A percentile compares a stretch with the other conserved stretches of the same genome.
phyloP scores from a whole-genome alignment of 139 green algal genomes.

The Deuterostichococcus epilithicus region DNA sequence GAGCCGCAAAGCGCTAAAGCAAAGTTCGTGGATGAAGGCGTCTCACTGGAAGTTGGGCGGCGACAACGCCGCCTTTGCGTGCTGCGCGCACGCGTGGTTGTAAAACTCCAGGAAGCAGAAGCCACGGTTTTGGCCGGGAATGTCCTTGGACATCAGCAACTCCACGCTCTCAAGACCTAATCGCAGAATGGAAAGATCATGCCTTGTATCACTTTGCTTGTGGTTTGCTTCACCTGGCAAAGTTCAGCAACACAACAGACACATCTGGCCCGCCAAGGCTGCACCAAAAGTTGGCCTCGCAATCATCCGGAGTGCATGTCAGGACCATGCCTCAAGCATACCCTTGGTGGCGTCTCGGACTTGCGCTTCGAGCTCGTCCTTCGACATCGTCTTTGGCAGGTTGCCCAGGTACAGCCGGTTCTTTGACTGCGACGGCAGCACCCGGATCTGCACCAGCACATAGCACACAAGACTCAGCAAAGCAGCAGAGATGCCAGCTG shows the following conservation, averaged over 20 bases:
- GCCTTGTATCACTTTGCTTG: neutral
- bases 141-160: slow-evolving; percentile 59
- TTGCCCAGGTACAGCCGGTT: slow-evolving; percentile 85
- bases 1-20: no score
- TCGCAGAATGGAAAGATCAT: neutral
- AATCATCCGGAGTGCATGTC: neutral
- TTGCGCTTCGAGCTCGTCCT: slow-evolving; percentile 35
- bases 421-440: slow-evolving; percentile 68
- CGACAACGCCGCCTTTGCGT: slow-evolving; percentile 54
- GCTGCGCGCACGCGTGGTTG: slow-evolving; percentile 76
- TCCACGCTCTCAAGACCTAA: slow-evolving; percentile 57
- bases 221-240: neutral
- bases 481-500: neutral
- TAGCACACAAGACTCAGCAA: neutral
- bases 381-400: slow-evolving; percentile 65
- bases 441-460: slow-evolving; percentile 34
- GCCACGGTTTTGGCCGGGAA: slow-evolving; percentile 64
- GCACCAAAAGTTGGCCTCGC: neutral
- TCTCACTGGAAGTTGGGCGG: slow-evolving; percentile 52
- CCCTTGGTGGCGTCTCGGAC: slow-evolving; percentile 30
- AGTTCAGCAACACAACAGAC: neutral
- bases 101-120: slow-evolving; percentile 91
- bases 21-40: no score
- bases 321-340: neutral
- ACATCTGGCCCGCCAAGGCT: neutral